Conservation (phyloP, 768 basidiomycete species). For the Boletus rubescentipes region DNA sequence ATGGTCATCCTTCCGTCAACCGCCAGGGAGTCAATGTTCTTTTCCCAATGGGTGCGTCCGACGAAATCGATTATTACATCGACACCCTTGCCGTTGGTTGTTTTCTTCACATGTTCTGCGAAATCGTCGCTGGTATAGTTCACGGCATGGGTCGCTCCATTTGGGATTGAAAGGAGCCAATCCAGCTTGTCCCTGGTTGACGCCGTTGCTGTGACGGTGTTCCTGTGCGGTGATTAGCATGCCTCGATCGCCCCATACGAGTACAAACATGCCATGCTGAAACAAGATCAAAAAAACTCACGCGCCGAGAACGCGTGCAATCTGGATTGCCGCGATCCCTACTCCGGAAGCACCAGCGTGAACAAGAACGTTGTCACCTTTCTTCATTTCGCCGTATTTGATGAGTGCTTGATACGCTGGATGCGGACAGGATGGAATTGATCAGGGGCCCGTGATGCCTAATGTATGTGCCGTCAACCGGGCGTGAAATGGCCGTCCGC, state of each 20-base stretch:
- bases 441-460: conserved; percentile 7
- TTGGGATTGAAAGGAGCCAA: conserved; percentile 65
- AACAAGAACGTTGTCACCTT: conserved; percentile 74
- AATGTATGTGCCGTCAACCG: not conserved
- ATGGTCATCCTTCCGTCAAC: conserved; percentile 75
- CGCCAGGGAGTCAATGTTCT: conserved; percentile 69
- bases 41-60: conserved; percentile 69
- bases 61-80: conserved; percentile 87
- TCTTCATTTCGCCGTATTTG: conserved; percentile 64
- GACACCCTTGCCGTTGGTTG: conserved; percentile 69
- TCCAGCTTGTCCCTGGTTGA: conserved; percentile 82
- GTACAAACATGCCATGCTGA: conserved; percentile 1
- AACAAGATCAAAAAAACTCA: conserved; percentile 38
- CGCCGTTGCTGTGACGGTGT: conserved; percentile 79
- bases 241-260: not conserved
- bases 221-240: conserved; percentile 37
- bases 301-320: conserved; percentile 75
- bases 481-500: conserved; percentile 19
- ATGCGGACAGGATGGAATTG: conserved; percentile 20
- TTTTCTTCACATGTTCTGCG: conserved; percentile 64
- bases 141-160: conserved; percentile 70
- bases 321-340: conserved; percentile 83
- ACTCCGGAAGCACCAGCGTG: conserved; percentile 94
- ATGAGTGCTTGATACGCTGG: conserved; percentile 65
- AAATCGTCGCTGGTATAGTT: conserved; percentile 90